Evolutionary conservation across 2,329 filamentous ascomycete species (phyloP).

Genomic region (Magnaporthiopsis rhizophila): DNA sequence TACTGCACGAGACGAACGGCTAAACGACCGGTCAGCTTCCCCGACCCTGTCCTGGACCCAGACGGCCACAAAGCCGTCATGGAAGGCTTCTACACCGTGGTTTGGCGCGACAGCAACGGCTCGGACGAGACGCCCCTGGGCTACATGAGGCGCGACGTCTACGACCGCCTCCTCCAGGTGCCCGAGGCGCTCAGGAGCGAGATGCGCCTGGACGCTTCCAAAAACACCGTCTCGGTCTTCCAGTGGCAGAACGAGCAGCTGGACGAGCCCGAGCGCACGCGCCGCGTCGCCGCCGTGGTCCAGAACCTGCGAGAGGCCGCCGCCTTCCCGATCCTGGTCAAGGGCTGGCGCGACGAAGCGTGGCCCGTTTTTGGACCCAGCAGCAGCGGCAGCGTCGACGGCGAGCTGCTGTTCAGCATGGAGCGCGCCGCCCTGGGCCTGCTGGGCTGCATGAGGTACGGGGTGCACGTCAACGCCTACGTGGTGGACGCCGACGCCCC

Average conservation of each 20-base stretch:
- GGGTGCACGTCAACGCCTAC: slow-evolving; percentile 75
- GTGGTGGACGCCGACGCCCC: slow-evolving; percentile 36
- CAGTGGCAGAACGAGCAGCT: slow-evolving; percentile 37
- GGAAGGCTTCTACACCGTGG: slow-evolving; percentile 58
- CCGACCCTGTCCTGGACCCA: slow-evolving; percentile 58
- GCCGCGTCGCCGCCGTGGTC: slow-evolving; percentile 46
- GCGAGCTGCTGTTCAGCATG: slow-evolving; percentile 61
- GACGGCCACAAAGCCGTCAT: slow-evolving; percentile 45
- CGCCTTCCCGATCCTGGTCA: slow-evolving; percentile 61
- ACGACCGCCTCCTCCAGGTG: slow-evolving; percentile 38
- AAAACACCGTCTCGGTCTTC: slow-evolving; percentile 57
- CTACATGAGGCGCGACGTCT: slow-evolving; percentile 44
- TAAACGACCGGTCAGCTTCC: slow-evolving; percentile 53
- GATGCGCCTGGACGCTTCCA: slow-evolving; percentile 49
- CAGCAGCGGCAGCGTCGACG: slow-evolving; percentile 32
- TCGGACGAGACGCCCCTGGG: slow-evolving; percentile 50
- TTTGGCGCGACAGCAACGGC: slow-evolving; percentile 55
- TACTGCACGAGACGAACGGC: not conserved
- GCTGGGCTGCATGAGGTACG: slow-evolving; percentile 70
- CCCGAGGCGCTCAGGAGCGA: slow-evolving; percentile 45
- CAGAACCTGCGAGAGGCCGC: slow-evolving; percentile 60
- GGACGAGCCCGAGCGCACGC: slow-evolving; percentile 52
- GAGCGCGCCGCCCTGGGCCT: slow-evolving; percentile 69
- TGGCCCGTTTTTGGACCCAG: slow-evolving; percentile 68
- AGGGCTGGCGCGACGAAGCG: slow-evolving; percentile 71